Base-by-base conservation (phyloP, 2,329 filamentous ascomycete species). In the Phialocephala sp. region DNA sequence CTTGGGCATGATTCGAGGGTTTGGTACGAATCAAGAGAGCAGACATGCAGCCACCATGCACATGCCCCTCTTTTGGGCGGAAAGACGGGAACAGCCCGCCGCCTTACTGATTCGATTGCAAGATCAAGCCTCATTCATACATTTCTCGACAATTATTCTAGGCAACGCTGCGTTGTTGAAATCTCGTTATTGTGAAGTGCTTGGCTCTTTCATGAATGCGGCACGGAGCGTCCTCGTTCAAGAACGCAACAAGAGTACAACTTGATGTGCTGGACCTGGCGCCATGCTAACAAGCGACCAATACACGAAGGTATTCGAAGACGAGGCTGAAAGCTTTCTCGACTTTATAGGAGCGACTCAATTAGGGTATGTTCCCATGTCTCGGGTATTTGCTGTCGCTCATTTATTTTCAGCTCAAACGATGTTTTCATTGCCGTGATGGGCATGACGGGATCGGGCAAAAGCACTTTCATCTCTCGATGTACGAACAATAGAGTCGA, bases 391-490 rank as follows among this genome's bases (percentile, higher is more conserved):
- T 18, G 41, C 41, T 43, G 14, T 18, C 6, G 41, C 41, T 15
- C 27, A 32, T 32, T 32, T 32, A 32, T 32, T 43, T 18, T 15
- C n/a, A 43, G 41, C 41, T 43, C 41, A 2, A 43, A 15, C 15
- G 41, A 43, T 43, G 41, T 43, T 43, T 43, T 43, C 15, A 43
- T 54, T 54, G 47, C 47, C 9, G 47, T 54, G 4, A 54, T 54
- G 47, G 47, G 47, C 47, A 32, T 54, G 20, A 54, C 47, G 2
- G 47, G 47, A 12, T 24, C 27, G 15, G 47, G 47, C 12, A 54
- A 54, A 54, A 54, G 47, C 47, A 27, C 47, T 24, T 54, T 54
- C 27, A 54, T 54, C n/a, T 54, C 47, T 12, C 47, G 20, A 12
- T 32, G 20, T 27, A 12, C n/a, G 12, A 32, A 54, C 47, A 15